phyloP scores from a whole-genome alignment of 139 green algal genomes.

The Chlorella sp. region DNA sequence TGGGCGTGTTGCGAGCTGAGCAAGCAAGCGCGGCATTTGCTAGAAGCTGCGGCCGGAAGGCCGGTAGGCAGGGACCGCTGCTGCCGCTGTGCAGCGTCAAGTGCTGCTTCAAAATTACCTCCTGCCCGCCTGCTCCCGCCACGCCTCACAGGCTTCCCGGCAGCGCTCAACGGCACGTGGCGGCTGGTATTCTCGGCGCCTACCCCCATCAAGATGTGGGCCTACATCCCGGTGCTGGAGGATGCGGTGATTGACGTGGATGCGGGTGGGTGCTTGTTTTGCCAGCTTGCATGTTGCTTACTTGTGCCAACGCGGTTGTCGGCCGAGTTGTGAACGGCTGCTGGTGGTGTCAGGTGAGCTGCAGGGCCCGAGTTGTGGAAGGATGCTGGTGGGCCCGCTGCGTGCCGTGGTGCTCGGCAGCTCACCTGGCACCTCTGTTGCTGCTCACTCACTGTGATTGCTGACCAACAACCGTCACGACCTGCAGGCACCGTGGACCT shows the following conservation, averaged over 20 bases:
- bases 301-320: too few relatives aligned
- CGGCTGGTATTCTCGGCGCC: constrained; percentile 40
- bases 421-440: too few relatives aligned
- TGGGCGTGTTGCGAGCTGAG: too few relatives aligned
- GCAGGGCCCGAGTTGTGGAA: too few relatives aligned
- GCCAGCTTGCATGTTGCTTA: not conserved
- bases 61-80: not conserved
- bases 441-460: too few relatives aligned
- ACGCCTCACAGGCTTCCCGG: constrained; percentile 36
- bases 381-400: too few relatives aligned
- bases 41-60: too few relatives aligned
- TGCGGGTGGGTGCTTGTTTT: not conserved
- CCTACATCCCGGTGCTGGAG: constrained; percentile 41
- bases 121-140: not conserved
- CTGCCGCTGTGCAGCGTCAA: not conserved
- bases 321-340: too few relatives aligned
- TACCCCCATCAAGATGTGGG: constrained; percentile 28
- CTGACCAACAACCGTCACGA: too few relatives aligned
- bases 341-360: too few relatives aligned
- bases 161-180: constrained; percentile 28
- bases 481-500: constrained; percentile 32
- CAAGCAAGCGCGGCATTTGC: too few relatives aligned
- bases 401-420: too few relatives aligned
- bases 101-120: not conserved
- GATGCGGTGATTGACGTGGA: constrained; percentile 36